A percentile compares a stretch with the other conserved stretches of the same genome.
Evolutionary conservation across 1,284 basidiomycete genomes (phyloP).

Genomic region (Rhodotorula sp.): DNA sequence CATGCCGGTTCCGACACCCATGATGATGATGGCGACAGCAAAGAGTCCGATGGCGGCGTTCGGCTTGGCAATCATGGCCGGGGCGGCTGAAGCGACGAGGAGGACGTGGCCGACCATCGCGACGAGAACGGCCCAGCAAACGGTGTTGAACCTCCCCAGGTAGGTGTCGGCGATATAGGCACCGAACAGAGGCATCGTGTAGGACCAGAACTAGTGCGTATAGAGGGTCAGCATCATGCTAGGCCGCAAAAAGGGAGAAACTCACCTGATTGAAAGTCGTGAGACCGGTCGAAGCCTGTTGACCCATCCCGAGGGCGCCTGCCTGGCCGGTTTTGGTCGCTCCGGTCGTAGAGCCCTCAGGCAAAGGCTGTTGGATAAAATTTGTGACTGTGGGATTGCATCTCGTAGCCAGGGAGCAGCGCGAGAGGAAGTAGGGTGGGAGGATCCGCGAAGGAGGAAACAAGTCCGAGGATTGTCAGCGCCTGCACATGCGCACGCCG

Average conservation of each 20-base stretch:
- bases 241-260: too few relatives aligned
- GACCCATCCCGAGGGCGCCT: slow-evolving; percentile 55
- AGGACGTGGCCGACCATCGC: slow-evolving; percentile 62
- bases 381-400: slow-evolving; percentile 36
- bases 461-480: slow-evolving; percentile 2
- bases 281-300: slow-evolving; percentile 51
- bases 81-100: slow-evolving; percentile 69
- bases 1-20: slow-evolving; percentile 64
- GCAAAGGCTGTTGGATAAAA: slow-evolving; percentile 48
- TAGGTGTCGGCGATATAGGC: slow-evolving; percentile 52
- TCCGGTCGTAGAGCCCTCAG: slow-evolving; percentile 39
- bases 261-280: slow-evolving; percentile 32
- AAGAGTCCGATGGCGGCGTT: slow-evolving; percentile 64
- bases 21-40: slow-evolving; percentile 65
- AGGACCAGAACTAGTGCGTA: slow-evolving; percentile 40
- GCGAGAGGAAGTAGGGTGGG: not conserved
- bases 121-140: slow-evolving; percentile 50
- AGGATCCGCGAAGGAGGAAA: not conserved
- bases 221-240: too few relatives aligned
- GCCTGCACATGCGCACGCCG: too few relatives aligned
- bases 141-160: slow-evolving; percentile 54
- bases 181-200: slow-evolving; percentile 40
- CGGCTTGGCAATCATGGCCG: slow-evolving; percentile 64
- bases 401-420: not conserved
- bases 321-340: slow-evolving; percentile 14